Evolutionary conservation across 2,329 filamentous ascomycete genomes (phyloP), one percentile per base, ranked within the genome.

Genomic region (Verticillium nonalfalfae): DNA sequence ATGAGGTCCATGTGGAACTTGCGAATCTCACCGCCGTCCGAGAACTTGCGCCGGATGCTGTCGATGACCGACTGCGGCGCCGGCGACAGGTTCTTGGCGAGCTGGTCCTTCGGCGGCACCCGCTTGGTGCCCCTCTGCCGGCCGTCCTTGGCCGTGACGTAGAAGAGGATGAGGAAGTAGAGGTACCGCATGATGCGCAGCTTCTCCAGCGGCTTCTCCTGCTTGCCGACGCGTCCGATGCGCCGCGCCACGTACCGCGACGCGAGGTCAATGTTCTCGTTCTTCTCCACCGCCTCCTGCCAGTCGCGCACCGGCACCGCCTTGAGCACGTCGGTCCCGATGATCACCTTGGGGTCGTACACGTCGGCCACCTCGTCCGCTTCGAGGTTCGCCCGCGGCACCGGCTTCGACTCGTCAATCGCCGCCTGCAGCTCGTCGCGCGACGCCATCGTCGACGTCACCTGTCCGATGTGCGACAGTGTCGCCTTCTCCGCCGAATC

Each of bases 1-100:
- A 93, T 75, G 64, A 91, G 80, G 70, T 94, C 89, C 36, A 82
- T 76, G 71, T 92, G 85, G 77, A 86, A 90, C 70, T 90, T 91
- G 60, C 85, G 83, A 75, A 94, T 85, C 62, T 84, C 80, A 26
- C 82, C 83, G 38, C 75, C 79, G 52, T 87, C 81, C 1, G 86
- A 85, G 70, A 93, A 94, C 67, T 86, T 90, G 69, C 87, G 81
- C 60, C 87, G 81, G 35, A 92, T 86, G 63, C 80, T 82, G 68
- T 89, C 86, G 40, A 91, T 76, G 7, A 93, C 81, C 0, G 80
- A 77, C 64, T 86, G 83, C 0, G 86, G 84, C 5, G 85, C 83
- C 0, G 82, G 81, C 1, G 80, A 77, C 59, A 90, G 75, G 50
- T 81, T 70, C 68, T 84, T 79, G 58, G 79, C 77, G 38, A 92